These are phyloP conservation scores for Aquilaria sinensis DNA, from an alignment of 345 rosid species.

Conservation along the genomic window DNA sequence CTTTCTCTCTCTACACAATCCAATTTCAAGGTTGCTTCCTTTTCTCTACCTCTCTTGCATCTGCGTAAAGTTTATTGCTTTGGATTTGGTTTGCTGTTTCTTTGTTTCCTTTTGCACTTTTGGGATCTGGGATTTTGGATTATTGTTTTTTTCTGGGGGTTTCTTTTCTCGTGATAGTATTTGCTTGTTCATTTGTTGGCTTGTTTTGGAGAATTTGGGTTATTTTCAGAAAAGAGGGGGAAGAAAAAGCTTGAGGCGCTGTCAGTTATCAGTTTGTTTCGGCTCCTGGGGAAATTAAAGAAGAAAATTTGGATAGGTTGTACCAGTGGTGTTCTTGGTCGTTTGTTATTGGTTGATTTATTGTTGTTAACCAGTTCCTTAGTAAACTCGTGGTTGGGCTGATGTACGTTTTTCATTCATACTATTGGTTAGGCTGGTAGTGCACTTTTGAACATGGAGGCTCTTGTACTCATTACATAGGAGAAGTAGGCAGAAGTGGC, in stretches of 20 bases:
- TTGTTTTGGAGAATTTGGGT: not conserved
- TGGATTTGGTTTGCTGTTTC: slow-evolving; percentile 6
- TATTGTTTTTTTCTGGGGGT: slow-evolving; percentile 3
- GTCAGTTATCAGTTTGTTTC: not conserved
- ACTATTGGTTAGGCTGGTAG: too few relatives aligned
- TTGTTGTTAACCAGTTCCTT: not conserved
- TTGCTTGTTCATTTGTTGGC: not conserved
- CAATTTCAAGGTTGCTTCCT: slow-evolving; percentile 3
- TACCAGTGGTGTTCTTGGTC: too few relatives aligned
- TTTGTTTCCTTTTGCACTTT: not conserved
- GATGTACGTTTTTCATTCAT: too few relatives aligned
- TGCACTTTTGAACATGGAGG: too few relatives aligned
- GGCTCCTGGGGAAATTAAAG: not conserved
- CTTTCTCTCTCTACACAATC: slow-evolving; percentile 8
- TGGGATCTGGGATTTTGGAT: slow-evolving; percentile 21
- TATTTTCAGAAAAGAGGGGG: too few relatives aligned
- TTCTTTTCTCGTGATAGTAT: not conserved
- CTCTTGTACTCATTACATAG: slow-evolving; percentile 1
- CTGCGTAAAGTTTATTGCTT: not conserved
- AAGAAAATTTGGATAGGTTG: not conserved
- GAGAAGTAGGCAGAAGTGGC: slow-evolving; percentile 32
- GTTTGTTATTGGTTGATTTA: not conserved
- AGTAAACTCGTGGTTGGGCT: too few relatives aligned
- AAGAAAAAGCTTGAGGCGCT: not conserved
- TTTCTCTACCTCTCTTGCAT: not conserved